Evolutionary conservation across 495 filamentous ascomycete species (phyloP).

Genomic region (Xylaria cubensis): DNA sequence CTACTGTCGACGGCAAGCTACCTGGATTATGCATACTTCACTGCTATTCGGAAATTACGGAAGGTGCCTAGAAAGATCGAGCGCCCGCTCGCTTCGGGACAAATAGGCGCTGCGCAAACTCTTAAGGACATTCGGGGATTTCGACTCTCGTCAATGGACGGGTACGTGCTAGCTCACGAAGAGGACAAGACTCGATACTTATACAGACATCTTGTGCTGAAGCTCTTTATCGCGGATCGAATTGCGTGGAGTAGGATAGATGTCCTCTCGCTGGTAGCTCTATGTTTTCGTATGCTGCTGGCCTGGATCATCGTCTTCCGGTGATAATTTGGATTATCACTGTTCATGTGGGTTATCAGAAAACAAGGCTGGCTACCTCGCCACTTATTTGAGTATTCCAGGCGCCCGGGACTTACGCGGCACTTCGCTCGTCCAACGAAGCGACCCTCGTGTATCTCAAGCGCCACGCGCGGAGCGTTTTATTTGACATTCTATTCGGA

Average conservation of each 20-base stretch:
- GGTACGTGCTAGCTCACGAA: constrained; percentile 45
- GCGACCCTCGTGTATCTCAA: constrained; percentile 5
- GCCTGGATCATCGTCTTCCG: constrained; percentile 37
- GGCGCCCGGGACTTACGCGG: background rate
- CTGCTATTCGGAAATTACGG: constrained; percentile 46
- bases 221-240: constrained; percentile 47
- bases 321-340: background rate
- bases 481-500: constrained; percentile 10
- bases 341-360: background rate
- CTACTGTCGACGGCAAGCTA: constrained; percentile 36
- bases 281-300: constrained; percentile 36
- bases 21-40: constrained; percentile 45
- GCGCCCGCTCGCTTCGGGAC: constrained; percentile 42
- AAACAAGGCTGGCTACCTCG: background rate
- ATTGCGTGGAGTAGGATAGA: constrained; percentile 40
- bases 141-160: constrained; percentile 52
- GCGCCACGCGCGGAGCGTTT: constrained; percentile 1
- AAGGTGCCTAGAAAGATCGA: constrained; percentile 43
- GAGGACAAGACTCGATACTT: constrained; percentile 24
- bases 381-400: constrained; percentile 16
- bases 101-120: constrained; percentile 17
- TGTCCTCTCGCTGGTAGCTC: constrained; percentile 37
- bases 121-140: constrained; percentile 45
- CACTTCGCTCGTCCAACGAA: background rate
- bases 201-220: constrained; percentile 44